Base-by-base conservation (phyloP, 116 monocot species). In the Dioscorea cayenensis region DNA sequence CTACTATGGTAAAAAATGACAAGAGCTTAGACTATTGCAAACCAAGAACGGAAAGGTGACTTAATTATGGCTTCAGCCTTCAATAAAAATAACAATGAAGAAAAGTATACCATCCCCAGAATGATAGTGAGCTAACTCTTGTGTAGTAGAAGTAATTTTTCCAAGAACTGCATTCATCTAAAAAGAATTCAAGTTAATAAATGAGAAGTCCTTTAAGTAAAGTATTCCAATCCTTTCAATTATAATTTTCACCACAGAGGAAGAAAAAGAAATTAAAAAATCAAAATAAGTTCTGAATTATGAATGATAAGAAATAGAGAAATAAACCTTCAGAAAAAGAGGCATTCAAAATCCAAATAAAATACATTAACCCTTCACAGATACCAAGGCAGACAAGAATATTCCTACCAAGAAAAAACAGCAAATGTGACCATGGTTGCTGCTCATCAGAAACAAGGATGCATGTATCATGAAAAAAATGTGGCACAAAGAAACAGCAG, bases 111-210 rank as follows among this genome's bases (percentile, higher is more conserved):
- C 93, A 82, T 84, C 86, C 37, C 85, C 91, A 66, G 83, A 85
- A 78, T 93, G 97, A 80, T 99, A 99, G 50, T 89, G 91, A 35
- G 91, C 89, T 73, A 99, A 77, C 69, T 99, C 94, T 48, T 89
- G 86, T 77, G 94, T 80, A 69, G 89, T 99, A 28, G 88, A 81
- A 28, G 83, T 81, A 73, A 99, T 88, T 71, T 85, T 87, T 69
- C 97, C 97, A 20, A 99, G 88, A 88, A 87, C 97, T 65, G 77
- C 86, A 89, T 99, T 89, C 93, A 99, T 94, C 94, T 96, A 71
- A 82, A 66, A 75, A 32, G 22, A 49, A 37, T 20, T 19, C 0
- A 69, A 52, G 52, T 69, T 51, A 69, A 25, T 18, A 69, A 69
- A 29, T 48, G 32, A 65, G 11, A 28, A 65, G 65, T n/a, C 16